Evolutionary conservation across 352 stramenopile species (phyloP).

Genomic region (Peronospora tabacina): DNA sequence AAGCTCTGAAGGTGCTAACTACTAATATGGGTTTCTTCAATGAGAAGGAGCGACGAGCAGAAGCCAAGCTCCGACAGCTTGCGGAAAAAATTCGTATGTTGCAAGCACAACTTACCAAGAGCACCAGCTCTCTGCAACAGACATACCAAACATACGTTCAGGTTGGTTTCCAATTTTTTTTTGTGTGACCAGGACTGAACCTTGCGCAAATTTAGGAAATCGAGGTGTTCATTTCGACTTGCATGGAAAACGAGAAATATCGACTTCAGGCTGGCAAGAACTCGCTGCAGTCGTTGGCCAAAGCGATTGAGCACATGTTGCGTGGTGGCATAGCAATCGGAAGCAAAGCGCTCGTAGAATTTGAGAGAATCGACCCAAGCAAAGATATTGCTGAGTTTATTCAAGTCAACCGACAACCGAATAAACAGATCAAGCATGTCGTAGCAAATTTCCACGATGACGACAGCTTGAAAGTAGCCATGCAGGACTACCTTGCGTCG

Average conservation of each 20-base stretch:
- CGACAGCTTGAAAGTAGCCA: conserved; percentile 44
- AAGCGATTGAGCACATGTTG: conserved; percentile 62
- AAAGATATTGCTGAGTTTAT: conserved; percentile 67
- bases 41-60: conserved; percentile 32
- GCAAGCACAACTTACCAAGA: conserved; percentile 30
- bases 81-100: conserved; percentile 39
- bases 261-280: conserved; percentile 76
- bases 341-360: conserved; percentile 30
- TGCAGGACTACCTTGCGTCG: conserved; percentile 39
- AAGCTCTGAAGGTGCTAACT: conserved; percentile 25
- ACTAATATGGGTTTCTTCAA: conserved; percentile 24
- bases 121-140: conserved; percentile 31
- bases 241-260: conserved; percentile 85
- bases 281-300: conserved; percentile 56
- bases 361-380: conserved; percentile 49
- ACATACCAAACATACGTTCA: conserved; percentile 52
- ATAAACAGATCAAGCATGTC: conserved; percentile 39
- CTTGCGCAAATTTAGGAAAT: conserved; percentile 41
- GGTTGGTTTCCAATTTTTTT: conserved; percentile 27
- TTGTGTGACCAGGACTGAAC: not conserved
- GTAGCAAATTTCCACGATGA: conserved; percentile 40
- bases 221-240: conserved; percentile 61
- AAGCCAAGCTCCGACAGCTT: conserved; percentile 43
- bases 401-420: conserved; percentile 35
- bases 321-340: conserved; percentile 30